phyloP scores from a whole-genome alignment of 345 rosid species.

The Populus simonii region DNA sequence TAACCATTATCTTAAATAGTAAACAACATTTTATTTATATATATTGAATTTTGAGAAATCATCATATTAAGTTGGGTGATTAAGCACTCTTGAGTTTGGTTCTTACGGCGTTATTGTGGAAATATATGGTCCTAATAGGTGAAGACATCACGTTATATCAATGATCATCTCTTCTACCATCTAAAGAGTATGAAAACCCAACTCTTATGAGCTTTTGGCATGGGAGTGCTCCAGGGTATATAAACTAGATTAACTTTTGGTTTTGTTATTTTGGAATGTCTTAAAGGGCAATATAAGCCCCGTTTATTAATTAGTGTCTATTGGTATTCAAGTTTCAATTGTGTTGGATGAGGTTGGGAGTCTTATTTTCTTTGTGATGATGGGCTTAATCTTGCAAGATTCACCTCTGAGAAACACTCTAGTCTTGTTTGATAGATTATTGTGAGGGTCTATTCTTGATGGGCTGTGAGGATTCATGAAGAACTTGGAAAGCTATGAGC shows the following conservation, averaged over 20 bases:
- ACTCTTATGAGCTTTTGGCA: background rate
- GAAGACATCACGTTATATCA: constrained; percentile 30
- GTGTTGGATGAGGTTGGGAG: background rate
- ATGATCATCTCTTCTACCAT: constrained; percentile 31
- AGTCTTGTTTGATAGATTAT: background rate
- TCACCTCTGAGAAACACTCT: constrained; percentile 28
- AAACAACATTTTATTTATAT: too few species aligned
- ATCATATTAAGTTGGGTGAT: constrained; percentile 31
- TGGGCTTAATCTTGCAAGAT: constrained; percentile 15
- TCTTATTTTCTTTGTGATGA: background rate
- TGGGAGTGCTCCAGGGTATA: background rate
- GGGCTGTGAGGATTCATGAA: too few species aligned
- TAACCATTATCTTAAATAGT: too few species aligned
- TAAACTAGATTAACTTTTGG: background rate
- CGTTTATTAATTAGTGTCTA: background rate
- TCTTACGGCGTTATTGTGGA: constrained; percentile 29
- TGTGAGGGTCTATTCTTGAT: too few species aligned
- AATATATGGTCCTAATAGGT: constrained; percentile 34
- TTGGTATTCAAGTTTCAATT: background rate
- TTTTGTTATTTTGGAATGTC: background rate
- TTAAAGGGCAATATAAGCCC: background rate
- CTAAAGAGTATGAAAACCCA: constrained; percentile 22
- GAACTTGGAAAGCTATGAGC: too few species aligned
- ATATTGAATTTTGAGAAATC: too few species aligned
- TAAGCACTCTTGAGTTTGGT: constrained; percentile 28